Percentiles rank a stretch among this genome's conserved stretches.
Evolutionary conservation across 768 basidiomycete species (phyloP).

Genomic region (Chlorophyllum brunneum): DNA sequence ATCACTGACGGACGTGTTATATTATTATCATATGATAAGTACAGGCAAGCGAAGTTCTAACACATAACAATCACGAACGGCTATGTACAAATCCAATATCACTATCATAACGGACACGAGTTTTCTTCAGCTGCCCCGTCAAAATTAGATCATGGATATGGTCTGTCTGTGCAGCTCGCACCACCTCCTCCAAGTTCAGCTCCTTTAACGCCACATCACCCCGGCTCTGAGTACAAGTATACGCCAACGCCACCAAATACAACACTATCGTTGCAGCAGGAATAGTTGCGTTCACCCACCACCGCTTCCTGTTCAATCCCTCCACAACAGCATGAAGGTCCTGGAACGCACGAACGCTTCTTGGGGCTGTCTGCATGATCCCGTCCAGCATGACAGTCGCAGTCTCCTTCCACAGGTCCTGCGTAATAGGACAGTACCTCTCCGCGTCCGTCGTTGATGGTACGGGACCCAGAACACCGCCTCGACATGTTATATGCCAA

Average conservation of each 20-base stretch:
- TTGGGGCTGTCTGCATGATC: conserved; percentile 17
- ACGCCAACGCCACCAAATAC: conserved; percentile 11
- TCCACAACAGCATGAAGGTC: conserved; percentile 12
- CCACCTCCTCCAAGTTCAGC: conserved; percentile 4
- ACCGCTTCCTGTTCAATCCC: conserved; percentile 10
- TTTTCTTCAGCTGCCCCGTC: background rate
- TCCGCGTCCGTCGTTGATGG: conserved; percentile 2
- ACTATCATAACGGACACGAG: conserved; percentile 1
- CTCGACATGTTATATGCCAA: conserved; percentile 17
- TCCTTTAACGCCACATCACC: conserved; percentile 3
- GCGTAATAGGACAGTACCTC: conserved; percentile 13
- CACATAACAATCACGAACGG: too few relatives aligned
- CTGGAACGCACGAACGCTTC: conserved; percentile 7
- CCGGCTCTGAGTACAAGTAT: background rate
- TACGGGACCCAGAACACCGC: conserved; percentile 18
- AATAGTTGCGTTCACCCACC: conserved; percentile 19
- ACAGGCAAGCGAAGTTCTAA: too few relatives aligned
- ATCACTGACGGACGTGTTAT: too few relatives aligned
- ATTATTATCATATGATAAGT: too few relatives aligned
- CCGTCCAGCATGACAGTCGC: conserved; percentile 17
- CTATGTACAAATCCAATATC: conserved; percentile 4
- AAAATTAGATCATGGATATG: conserved; percentile 5
- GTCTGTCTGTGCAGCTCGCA: conserved; percentile 7
- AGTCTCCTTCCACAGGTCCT: conserved; percentile 16
- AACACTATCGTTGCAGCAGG: conserved; percentile 14